phyloP scores from a whole-genome alignment of 2,329 filamentous ascomycete species.

The Lithohypha guttulata region DNA sequence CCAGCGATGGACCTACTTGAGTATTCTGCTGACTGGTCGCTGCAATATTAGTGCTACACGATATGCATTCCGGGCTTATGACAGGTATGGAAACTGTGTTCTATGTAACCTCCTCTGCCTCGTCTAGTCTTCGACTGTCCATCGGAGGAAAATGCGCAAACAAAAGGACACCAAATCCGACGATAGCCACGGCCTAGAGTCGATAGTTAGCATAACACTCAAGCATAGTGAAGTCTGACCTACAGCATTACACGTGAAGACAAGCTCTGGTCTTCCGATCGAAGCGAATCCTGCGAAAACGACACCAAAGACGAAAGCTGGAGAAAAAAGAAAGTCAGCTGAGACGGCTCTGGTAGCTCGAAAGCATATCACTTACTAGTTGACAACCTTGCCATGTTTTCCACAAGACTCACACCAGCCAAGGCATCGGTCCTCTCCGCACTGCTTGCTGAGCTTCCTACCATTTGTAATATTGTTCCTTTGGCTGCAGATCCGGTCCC shows the following conservation, averaged over 20 bases:
- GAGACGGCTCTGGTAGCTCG: no score
- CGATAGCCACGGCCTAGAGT: conserved; percentile 15
- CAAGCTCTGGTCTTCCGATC: conserved; percentile 48
- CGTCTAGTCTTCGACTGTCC: conserved; percentile 13
- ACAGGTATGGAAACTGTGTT: no score
- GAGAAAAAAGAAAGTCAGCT: no score
- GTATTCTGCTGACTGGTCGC: no score
- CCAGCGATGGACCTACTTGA: no score
- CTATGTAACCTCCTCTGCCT: neutral
- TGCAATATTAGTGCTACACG: no score
- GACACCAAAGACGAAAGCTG: conserved; percentile 52
- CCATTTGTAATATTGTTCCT: conserved; percentile 63
- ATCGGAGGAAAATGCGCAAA: conserved; percentile 19
- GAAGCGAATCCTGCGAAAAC: conserved; percentile 54
- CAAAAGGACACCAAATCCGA: conserved; percentile 18
- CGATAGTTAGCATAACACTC: neutral
- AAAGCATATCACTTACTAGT: conserved; percentile 43
- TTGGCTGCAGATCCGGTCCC: conserved; percentile 61
- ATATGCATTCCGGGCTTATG: neutral
- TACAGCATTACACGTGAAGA: conserved; percentile 55
- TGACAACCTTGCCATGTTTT: conserved; percentile 54
- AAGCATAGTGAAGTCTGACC: conserved; percentile 5
- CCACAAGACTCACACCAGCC: conserved; percentile 57
- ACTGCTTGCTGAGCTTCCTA: conserved; percentile 36
- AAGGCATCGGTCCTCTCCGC: conserved; percentile 53